These are phyloP conservation scores for Gentiana straminea DNA, from an alignment of 257 asterid species.

Conservation along the genomic window DNA sequence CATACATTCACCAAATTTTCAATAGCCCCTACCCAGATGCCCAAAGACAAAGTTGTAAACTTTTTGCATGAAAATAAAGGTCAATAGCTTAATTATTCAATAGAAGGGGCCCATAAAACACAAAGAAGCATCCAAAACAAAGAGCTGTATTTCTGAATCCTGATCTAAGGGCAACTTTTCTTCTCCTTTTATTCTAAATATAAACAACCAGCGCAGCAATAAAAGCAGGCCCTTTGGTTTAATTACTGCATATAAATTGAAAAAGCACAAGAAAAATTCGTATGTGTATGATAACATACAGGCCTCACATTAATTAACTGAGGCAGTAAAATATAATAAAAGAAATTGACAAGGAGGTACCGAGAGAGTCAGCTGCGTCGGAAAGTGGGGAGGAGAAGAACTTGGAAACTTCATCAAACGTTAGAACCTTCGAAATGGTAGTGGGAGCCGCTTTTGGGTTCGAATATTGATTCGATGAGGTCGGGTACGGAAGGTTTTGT, in stretches of 20 bases:
- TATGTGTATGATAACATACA: neutral
- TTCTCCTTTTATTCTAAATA: neutral
- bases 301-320: neutral
- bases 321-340: neutral
- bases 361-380: slow-evolving; percentile 56
- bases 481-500: slow-evolving; percentile 12
- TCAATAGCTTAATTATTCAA: neutral
- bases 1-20: neutral
- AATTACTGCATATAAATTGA: neutral
- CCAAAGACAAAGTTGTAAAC: too few relatives aligned
- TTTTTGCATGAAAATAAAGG: too few relatives aligned
- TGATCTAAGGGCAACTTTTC: neutral
- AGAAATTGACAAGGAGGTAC: slow-evolving; percentile 15
- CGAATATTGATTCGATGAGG: slow-evolving; percentile 15
- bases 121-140: too few relatives aligned
- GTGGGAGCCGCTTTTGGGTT: slow-evolving; percentile 9
- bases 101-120: too few relatives aligned
- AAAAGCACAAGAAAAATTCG: neutral
- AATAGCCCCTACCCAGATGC: too few relatives aligned
- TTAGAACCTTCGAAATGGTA: slow-evolving; percentile 20
- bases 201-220: neutral
- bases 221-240: neutral
- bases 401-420: slow-evolving; percentile 42
- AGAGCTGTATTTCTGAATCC: too few relatives aligned
- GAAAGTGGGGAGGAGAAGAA: slow-evolving; percentile 48